These are phyloP conservation scores for Malassezia psittaci DNA, from an alignment of 1,284 basidiomycete species.

Conservation along the genomic window DNA sequence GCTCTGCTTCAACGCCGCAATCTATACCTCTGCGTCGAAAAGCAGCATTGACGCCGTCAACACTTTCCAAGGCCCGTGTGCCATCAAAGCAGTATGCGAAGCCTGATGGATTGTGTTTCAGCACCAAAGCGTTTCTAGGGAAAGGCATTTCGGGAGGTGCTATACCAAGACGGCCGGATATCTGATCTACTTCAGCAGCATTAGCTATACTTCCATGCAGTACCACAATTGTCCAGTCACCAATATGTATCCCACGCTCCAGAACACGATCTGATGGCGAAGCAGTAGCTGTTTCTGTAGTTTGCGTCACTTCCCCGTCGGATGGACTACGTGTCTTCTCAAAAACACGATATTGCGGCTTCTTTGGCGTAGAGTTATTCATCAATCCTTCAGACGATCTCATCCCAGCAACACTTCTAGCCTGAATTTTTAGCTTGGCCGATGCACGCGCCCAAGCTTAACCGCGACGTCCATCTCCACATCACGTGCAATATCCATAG, in stretches of 20 bases:
- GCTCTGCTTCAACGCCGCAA: not conserved
- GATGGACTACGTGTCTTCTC: not conserved
- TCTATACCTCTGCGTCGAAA: constrained; percentile 22
- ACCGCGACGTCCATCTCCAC: constrained; percentile 1
- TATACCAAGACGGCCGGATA: constrained; percentile 63
- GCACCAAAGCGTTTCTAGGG: constrained; percentile 66
- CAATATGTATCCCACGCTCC: constrained; percentile 31
- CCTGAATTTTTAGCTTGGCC: too few species aligned
- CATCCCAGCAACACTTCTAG: too few species aligned
- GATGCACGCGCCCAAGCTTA: not conserved
- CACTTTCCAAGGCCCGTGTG: constrained; percentile 60
- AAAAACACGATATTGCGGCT: not conserved
- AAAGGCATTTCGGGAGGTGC: constrained; percentile 96
- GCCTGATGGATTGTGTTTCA: constrained; percentile 55
- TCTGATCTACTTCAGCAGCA: constrained; percentile 51
- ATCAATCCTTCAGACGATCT: too few species aligned
- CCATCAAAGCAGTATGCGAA: constrained; percentile 64
- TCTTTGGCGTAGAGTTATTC: too few species aligned
- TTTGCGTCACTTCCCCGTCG: too few species aligned
- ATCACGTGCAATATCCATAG: not conserved
- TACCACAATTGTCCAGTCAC: constrained; percentile 34
- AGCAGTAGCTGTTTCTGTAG: not conserved
- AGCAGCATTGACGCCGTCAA: constrained; percentile 64
- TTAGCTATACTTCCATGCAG: constrained; percentile 38
- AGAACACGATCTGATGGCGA: constrained; percentile 4